Evolutionary conservation across 192 early-diverging fungal genomes (phyloP).

Genomic region (Tieghemiomyces parasiticus): DNA sequence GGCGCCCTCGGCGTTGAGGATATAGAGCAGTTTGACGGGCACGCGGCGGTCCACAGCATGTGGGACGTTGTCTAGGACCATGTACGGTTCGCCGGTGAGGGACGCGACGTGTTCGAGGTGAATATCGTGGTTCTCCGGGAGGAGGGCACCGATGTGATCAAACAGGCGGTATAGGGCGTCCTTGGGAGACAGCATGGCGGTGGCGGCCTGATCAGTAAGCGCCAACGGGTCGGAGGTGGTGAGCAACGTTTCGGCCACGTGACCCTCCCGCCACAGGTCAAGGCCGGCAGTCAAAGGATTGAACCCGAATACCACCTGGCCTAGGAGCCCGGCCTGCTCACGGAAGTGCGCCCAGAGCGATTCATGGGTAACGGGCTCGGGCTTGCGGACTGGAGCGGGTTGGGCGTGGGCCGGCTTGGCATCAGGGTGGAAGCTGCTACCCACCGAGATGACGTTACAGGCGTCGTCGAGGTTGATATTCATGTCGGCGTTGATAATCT

Average conservation of each 20-base stretch:
- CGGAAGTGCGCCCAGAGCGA: neutral
- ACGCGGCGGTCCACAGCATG: constrained; percentile 34
- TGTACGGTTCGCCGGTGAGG: constrained; percentile 18
- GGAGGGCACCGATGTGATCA: constrained; percentile 27
- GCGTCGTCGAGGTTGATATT: constrained; percentile 56
- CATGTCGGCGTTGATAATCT: constrained; percentile 69
- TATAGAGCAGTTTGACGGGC: constrained; percentile 43
- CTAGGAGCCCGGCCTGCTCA: neutral
- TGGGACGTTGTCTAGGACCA: constrained; percentile 32
- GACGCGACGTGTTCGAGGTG: constrained; percentile 18
- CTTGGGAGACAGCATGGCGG: constrained; percentile 23
- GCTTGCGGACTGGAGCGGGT: neutral
- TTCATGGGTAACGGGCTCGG: neutral
- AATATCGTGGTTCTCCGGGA: constrained; percentile 23
- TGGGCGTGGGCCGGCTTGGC: neutral
- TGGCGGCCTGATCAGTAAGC: constrained; percentile 2
- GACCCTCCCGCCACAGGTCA: neutral
- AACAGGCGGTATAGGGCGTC: constrained; percentile 40
- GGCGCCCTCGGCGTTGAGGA: constrained; percentile 36
- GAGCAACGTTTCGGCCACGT: neutral
- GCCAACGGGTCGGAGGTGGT: neutral
- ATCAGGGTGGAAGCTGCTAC: neutral
- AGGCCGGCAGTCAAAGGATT: neutral
- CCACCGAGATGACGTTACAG: constrained; percentile 8
- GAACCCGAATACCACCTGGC: constrained; percentile 2